phyloP scores from a whole-genome alignment of 176 grass and related monocot species.

The Oryza glaberrima region DNA sequence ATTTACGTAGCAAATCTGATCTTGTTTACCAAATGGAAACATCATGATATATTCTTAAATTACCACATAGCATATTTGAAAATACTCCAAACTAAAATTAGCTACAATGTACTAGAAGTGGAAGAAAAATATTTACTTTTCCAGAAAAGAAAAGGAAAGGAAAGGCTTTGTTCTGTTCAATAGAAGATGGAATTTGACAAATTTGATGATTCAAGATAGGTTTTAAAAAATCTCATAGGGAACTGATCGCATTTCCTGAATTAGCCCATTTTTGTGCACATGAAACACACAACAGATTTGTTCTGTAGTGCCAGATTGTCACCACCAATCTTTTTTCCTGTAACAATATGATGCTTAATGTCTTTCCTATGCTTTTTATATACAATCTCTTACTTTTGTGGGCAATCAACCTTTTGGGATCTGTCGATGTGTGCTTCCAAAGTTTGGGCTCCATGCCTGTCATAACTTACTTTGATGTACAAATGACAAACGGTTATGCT shows the following conservation, averaged over 20 bases:
- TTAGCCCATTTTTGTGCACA: not conserved
- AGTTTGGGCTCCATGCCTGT: not conserved
- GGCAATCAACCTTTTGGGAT: not conserved
- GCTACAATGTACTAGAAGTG: not conserved
- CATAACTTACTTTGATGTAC: conserved; percentile 1
- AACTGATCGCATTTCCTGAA: not conserved
- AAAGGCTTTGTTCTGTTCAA: not conserved
- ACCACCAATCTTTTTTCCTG: not conserved
- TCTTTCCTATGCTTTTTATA: not conserved
- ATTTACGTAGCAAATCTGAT: conserved; percentile 6
- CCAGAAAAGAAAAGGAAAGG: not conserved
- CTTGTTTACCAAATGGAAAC: not conserved
- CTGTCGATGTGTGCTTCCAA: not conserved
- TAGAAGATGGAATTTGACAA: not conserved
- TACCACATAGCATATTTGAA: not conserved
- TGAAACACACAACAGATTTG: not conserved
- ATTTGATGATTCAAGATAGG: conserved; percentile 1
- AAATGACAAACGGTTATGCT: conserved; percentile 2
- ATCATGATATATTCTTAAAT: not conserved
- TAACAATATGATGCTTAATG: not conserved
- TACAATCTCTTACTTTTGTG: not conserved
- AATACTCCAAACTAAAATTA: not conserved
- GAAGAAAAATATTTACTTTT: not conserved
- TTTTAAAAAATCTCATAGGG: not conserved
- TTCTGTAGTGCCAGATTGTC: not conserved